Evolutionary conservation across 2,329 filamentous ascomycete species (phyloP), one percentile per base, ranked within the genome.

Genomic region (Blastomyces gilchristii): DNA sequence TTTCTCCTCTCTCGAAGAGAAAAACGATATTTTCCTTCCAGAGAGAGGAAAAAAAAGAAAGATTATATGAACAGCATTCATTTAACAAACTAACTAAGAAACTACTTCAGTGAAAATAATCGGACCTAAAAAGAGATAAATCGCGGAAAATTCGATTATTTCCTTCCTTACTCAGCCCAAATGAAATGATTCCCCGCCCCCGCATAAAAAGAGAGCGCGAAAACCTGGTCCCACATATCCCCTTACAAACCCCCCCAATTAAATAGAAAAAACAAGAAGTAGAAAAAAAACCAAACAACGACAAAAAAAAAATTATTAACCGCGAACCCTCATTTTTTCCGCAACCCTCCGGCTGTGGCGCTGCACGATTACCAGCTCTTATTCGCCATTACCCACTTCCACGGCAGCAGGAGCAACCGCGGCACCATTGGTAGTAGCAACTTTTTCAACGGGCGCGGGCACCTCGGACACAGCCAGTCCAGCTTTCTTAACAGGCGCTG

Each of bases 361-460:
- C 52, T 14, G 12, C 12, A 53, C 28, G 11, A 18, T 8, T 11
- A 37, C 52, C 28, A 37, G 12, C 22, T 22, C 31, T 39, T 37
- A 56, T 41, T 57, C 34, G 25, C 37, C 53, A 37, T 39, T 34
- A 57, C n/a, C 53, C 9, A 14, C 34, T 8, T 57, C 53, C 34
- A 22, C 34, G 3, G 34, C 53, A 57, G 53, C 22, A 25, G 53
- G 12, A 57, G 34, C 52, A 37, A 31, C 34, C 8, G 53, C 9
- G 34, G 70, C 34, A 73, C 43, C 76, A 39, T 70, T 65, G 1
- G 69, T 69, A 63, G 75, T 69, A 63, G 75, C 72, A 5, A 65
- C 66, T 3, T 65, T 66, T 28, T 14, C 52, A 54, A 28, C 52
- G 2, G 52, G 25, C 12, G 52, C 52, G 52, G 28, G 28, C 28